phyloP scores from a whole-genome alignment of 2,329 filamentous ascomycete genomes.

The Aspergillus aculeatus region DNA sequence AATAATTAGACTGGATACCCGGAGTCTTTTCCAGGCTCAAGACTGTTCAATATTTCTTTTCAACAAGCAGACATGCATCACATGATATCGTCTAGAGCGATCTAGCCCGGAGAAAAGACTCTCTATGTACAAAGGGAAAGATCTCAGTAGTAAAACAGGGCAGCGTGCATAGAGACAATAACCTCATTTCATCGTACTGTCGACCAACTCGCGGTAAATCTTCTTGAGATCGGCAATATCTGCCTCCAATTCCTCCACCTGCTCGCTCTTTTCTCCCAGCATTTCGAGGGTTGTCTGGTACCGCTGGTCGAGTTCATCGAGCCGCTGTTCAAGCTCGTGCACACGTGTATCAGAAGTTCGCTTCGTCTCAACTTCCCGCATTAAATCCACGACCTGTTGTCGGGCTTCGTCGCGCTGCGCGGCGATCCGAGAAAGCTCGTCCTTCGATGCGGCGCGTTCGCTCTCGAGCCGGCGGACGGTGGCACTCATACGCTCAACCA shows the following conservation, averaged over 20 bases:
- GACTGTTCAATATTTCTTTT: neutral
- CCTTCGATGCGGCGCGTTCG: constrained; percentile 83
- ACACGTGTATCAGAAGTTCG: constrained; percentile 61
- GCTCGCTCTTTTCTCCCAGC: constrained; percentile 94
- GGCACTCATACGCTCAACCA: constrained; percentile 94
- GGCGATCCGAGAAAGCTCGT: constrained; percentile 77
- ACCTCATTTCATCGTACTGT: constrained; percentile 71
- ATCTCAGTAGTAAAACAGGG: neutral
- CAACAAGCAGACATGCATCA: constrained; percentile 10
- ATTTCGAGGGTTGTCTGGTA: constrained; percentile 93
- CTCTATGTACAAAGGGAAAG: constrained; percentile 9
- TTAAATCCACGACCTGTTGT: constrained; percentile 83
- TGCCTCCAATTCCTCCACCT: constrained; percentile 82
- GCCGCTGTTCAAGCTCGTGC: constrained; percentile 64
- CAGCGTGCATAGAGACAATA: neutral
- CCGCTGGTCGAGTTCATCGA: constrained; percentile 68
- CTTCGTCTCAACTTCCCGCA: constrained; percentile 79
- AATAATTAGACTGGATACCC: constrained; percentile 11
- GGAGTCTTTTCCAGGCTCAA: constrained; percentile 1
- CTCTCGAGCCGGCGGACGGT: constrained; percentile 86
- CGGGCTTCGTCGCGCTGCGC: constrained; percentile 88
- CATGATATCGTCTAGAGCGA: constrained; percentile 15
- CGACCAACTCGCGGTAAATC: constrained; percentile 91
- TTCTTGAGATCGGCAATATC: constrained; percentile 92
- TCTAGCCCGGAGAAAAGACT: neutral